Base-by-base conservation (phyloP, 768 basidiomycete genomes). In the Cystobasidium onofrii region DNA sequence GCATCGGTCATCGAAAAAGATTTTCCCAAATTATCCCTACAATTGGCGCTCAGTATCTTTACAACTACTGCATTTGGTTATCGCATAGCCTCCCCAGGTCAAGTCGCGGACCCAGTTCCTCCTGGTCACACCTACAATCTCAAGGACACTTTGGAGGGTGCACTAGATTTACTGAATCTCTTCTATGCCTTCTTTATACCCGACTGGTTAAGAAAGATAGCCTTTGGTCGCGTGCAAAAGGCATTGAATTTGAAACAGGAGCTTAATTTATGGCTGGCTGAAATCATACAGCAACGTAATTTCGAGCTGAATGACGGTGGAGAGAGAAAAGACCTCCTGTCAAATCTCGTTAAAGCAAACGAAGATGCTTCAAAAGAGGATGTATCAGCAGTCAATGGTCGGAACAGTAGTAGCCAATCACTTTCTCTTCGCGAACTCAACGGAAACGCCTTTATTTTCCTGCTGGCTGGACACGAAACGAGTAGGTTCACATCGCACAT, bases 381-480 rank as follows among this genome's bases (percentile, higher is more conserved):
- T 10, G n/a, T 10, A 15, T 39, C 7, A 2, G 9, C 29, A 27
- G 20, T 54, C 50, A 27, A 43, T 43, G 13, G n/a, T 31, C 6
- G 61, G 50, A 17, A 50, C 61, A 1, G 65, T 25, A 52, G 54
- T 31, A 44, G 39, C 46, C 62, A 62, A 34, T 7, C 36, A 0
- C 7, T 44, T 63, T 1, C 34, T 17, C 20, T 52, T 25, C 44
- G 60, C 17, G 77, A 76, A 61, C 66, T 79, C 15, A 61, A 73
- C 2, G 77, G 79, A 13, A 83, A 84, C 71, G 77, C 82, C 29
- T 84, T 82, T 78, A 80, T 84, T 13, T 81, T 83, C 73, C 80
- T 88, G 27, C 84, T 87, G 46, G 86, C 87, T 54, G 87, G 87
- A 15, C 86, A 87, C 78, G 87, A 86, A 84, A 74, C 43, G 81